Evolutionary conservation across 768 basidiomycete species (phyloP), one percentile per base, ranked within the genome.

Genomic region (Lactarius deliciosus): DNA sequence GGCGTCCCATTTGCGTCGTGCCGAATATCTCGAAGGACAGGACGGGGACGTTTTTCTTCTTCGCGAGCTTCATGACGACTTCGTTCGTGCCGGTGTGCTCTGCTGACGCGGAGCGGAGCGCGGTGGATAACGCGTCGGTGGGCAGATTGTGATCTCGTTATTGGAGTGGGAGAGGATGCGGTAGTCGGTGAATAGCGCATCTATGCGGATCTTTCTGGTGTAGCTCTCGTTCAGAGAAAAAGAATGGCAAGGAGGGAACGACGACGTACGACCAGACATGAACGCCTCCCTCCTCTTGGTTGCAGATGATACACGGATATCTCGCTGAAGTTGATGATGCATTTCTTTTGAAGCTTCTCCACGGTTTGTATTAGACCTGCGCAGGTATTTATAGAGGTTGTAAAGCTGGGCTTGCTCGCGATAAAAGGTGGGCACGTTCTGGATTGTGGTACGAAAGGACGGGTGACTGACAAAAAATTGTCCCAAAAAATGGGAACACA

Each of bases 131-230:
- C 0, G 91, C 86, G 64, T 92, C 93, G 5, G 89, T 82, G 2
- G 86, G 81, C 34, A 95, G 77, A n/a, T 83, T 77, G 88, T 88
- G 68, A 96, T 95, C 71, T 88, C 86, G 76, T 96, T 94, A 38
- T 85, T 79, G 3, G 90, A 83, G 72, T 94, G 94, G 25, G 93
- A 94, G 73, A 94, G 89, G 72, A 96, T 92, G 54, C 92, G 87
- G 75, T 94, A 92, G 67, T 85, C 81, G 2, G 80, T 82, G 77
- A 94, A 92, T 11, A 94, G 73, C 0, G 90, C 84, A 45, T 83
- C 80, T 10, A 86, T 81, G 75, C 87, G 88, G 72, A 90, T 83
- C 71, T 86, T 82, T 18, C 87, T 89, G 64, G 20, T 41, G 8
- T 38, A 9, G 15, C 45, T 15, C 7, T 15, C 47, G 34, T 59